A percentile compares a stretch with the other conserved stretches of the same genome.
These are phyloP conservation scores for Stentor coeruleus DNA, from an alignment of 73 alveolate species.

Conservation along the genomic window DNA sequence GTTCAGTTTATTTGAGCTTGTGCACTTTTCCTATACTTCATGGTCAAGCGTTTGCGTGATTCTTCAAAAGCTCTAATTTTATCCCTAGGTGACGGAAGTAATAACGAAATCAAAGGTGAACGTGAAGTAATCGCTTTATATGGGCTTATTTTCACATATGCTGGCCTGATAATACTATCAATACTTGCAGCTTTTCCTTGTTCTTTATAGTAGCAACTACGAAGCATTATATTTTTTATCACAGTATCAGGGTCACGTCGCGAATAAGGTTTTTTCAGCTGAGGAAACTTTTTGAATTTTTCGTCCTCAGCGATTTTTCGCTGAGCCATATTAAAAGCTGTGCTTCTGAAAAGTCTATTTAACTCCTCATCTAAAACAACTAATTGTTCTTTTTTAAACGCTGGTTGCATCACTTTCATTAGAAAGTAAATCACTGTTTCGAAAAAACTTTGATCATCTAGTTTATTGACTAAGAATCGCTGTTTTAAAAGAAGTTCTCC, in stretches of 20 bases:
- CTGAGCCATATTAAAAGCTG: constrained; percentile 58
- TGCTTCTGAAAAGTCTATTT: constrained; percentile 58
- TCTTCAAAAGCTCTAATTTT: constrained; percentile 22
- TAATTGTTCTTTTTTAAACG: constrained; percentile 54
- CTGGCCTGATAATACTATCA: neutral
- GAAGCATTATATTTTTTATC: constrained; percentile 1
- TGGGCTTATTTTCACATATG: neutral
- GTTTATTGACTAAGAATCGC: constrained; percentile 35
- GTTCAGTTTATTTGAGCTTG: no score
- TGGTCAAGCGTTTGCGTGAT: neutral
- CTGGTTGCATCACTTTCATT: constrained; percentile 53
- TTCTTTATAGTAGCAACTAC: neutral
- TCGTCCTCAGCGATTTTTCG: constrained; percentile 48
- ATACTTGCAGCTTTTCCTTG: neutral
- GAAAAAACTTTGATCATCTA: constrained; percentile 53
- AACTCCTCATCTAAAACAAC: constrained; percentile 59
- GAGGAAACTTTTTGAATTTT: constrained; percentile 23
- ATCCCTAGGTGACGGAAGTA: constrained; percentile 16
- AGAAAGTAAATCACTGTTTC: constrained; percentile 65
- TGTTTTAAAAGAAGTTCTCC: constrained; percentile 12
- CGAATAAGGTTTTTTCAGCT: constrained; percentile 35
- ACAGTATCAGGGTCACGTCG: constrained; percentile 38
- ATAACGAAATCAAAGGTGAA: constrained; percentile 2
- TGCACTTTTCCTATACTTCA: constrained; percentile 8
- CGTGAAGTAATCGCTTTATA: constrained; percentile 16